Evolutionary conservation across 129 eudicot species (phyloP).

Genomic region (Saussurea involucrata): DNA sequence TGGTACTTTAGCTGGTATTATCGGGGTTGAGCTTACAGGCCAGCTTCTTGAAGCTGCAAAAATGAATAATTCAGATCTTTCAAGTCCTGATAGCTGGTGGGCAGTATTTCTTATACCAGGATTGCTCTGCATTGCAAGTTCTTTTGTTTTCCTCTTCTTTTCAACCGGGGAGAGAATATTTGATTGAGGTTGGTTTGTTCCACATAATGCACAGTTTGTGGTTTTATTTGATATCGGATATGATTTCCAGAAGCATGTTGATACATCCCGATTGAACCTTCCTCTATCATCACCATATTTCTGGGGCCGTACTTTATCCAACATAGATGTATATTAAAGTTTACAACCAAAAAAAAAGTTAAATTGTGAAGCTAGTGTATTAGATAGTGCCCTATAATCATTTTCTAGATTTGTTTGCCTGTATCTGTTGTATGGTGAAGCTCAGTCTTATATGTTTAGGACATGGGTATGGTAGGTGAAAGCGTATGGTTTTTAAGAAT

Average conservation of each 20-base stretch:
- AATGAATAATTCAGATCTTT: slow-evolving; percentile 51
- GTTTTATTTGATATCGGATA: background rate
- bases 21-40: slow-evolving; percentile 82
- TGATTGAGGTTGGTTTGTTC: slow-evolving; percentile 43
- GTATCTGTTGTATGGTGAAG: background rate
- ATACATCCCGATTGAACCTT: slow-evolving; percentile 1
- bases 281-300: background rate
- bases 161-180: slow-evolving; percentile 85
- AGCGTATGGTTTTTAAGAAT: slow-evolving; percentile 6
- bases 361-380: slow-evolving; percentile 8
- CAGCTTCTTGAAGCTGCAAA: slow-evolving; percentile 88
- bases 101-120: slow-evolving; percentile 75
- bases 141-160: slow-evolving; percentile 56
- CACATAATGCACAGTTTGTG: background rate
- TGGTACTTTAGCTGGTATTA: slow-evolving; percentile 77
- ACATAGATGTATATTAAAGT: slow-evolving; percentile 7
- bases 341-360: slow-evolving; percentile 9
- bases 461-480: slow-evolving; percentile 9
- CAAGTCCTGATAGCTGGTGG: slow-evolving; percentile 83
- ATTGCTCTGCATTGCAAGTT: slow-evolving; percentile 61
- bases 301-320: background rate
- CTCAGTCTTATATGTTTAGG: background rate
- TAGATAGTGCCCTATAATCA: slow-evolving; percentile 2
- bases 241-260: slow-evolving; percentile 3
- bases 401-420: slow-evolving; percentile 4